These are phyloP conservation scores for Auxenochlorella pyrenoidosa DNA, from an alignment of 139 green algal species.

Conservation along the genomic window DNA sequence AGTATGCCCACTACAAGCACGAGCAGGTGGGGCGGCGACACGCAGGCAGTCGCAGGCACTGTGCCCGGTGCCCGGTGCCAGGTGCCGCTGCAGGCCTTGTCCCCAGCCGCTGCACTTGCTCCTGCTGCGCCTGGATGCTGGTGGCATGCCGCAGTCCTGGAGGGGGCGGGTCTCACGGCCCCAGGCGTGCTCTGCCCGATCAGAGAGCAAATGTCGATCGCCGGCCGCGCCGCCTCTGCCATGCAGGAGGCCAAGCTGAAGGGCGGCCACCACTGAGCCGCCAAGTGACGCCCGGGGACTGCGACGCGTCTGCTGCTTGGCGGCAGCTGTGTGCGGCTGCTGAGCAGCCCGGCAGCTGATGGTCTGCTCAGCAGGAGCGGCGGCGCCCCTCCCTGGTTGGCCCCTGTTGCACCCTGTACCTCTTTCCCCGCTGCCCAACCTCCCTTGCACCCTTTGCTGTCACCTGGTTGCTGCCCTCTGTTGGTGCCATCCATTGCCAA, in stretches of 20 bases:
- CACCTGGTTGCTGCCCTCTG: not conserved
- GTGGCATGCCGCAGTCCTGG: no score
- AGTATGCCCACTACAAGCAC: constrained; percentile 64
- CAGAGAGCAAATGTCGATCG: no score
- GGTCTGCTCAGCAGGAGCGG: not conserved
- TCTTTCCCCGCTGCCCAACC: not conserved
- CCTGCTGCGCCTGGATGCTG: no score
- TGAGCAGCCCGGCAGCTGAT: not conserved
- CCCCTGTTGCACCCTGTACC: not conserved
- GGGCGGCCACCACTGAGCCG: constrained; percentile 42
- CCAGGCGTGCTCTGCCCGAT: no score
- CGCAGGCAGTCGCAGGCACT: no score
- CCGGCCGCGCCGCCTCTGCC: no score
- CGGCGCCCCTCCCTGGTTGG: not conserved
- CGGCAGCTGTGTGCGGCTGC: not conserved
- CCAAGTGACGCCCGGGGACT: not conserved
- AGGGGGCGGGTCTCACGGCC: no score
- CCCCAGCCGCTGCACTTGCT: no score
- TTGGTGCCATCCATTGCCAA: not conserved
- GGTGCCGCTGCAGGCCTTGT: no score
- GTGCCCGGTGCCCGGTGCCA: no score
- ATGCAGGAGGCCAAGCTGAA: constrained; percentile 59
- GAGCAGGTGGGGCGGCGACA: constrained; percentile 35
- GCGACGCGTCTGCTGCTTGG: not conserved
- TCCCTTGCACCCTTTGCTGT: not conserved